phyloP scores from a whole-genome alignment of 2,329 filamentous ascomycete species.

The Gnomoniopsis smithogilvyi region DNA sequence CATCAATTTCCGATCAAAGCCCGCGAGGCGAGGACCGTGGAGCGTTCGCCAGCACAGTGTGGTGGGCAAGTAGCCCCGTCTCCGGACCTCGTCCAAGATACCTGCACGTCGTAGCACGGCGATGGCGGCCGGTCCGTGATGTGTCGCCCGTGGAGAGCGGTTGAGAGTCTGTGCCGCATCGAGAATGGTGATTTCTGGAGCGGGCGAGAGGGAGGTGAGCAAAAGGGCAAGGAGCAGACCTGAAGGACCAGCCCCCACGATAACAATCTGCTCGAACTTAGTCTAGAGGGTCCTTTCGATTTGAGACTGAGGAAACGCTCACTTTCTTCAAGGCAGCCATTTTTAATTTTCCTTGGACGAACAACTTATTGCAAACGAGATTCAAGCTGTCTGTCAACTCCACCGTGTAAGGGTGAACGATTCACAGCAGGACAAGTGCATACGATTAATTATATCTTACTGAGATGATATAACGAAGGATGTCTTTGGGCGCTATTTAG shows the following conservation, averaged over 20 bases:
- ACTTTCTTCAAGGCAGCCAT: background rate
- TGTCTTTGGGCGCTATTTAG: too few species aligned
- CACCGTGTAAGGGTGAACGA: too few species aligned
- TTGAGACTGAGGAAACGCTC: background rate
- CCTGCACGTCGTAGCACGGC: constrained; percentile 14
- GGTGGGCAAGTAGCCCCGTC: constrained; percentile 12
- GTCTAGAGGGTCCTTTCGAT: background rate
- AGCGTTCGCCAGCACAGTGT: constrained; percentile 15
- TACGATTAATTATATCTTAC: too few species aligned
- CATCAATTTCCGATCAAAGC: background rate
- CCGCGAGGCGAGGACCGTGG: constrained; percentile 10
- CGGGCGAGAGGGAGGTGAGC: constrained; percentile 9
- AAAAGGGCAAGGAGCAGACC: constrained; percentile 22
- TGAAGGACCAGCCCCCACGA: constrained; percentile 21
- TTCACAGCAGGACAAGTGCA: too few species aligned
- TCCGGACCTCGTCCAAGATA: constrained; percentile 10
- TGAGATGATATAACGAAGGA: too few species aligned
- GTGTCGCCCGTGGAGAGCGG: constrained; percentile 16
- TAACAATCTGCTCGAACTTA: background rate
- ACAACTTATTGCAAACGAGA: too few species aligned
- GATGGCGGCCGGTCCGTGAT: constrained; percentile 17
- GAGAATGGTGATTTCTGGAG: background rate
- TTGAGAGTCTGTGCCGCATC: background rate
- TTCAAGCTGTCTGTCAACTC: too few species aligned
- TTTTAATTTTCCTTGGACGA: background rate